Percentiles rank a stretch among this genome's conserved stretches.
These are phyloP conservation scores for Mucor irregularis DNA, from an alignment of 371 early-diverging fungal genomes.

Conservation along the genomic window DNA sequence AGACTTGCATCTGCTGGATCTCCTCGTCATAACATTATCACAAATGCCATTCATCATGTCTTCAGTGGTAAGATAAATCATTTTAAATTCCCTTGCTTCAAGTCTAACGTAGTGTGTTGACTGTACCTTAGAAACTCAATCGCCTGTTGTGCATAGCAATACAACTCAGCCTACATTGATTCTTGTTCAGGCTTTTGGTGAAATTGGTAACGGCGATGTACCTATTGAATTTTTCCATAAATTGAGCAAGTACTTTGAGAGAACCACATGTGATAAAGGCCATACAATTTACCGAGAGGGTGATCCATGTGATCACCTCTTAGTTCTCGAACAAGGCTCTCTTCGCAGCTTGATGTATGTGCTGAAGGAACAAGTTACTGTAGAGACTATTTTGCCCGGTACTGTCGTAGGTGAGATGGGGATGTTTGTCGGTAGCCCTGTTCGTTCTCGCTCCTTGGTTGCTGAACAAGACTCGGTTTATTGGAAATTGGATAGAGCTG, in stretches of 20 bases:
- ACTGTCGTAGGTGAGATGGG: slow-evolving; percentile 80
- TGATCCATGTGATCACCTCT: slow-evolving; percentile 62
- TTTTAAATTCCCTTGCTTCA: not conserved
- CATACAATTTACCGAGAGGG: slow-evolving; percentile 69
- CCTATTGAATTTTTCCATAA: slow-evolving; percentile 58
- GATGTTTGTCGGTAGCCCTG: slow-evolving; percentile 56
- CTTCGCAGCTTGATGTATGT: slow-evolving; percentile 61
- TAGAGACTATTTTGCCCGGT: slow-evolving; percentile 76
- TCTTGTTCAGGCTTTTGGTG: slow-evolving; percentile 70
- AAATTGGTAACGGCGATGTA: slow-evolving; percentile 34
- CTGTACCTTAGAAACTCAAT: slow-evolving; percentile 17
- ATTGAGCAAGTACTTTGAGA: slow-evolving; percentile 65
- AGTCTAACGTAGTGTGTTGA: not conserved
- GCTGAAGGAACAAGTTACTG: slow-evolving; percentile 43
- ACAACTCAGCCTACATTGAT: slow-evolving; percentile 58
- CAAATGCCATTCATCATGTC: slow-evolving; percentile 38
- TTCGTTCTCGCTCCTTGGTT: slow-evolving; percentile 59
- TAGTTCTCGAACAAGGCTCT: slow-evolving; percentile 79
- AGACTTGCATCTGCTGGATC: slow-evolving; percentile 24
- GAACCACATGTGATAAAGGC: slow-evolving; percentile 49
- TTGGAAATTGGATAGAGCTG: slow-evolving; percentile 63
- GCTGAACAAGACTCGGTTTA: slow-evolving; percentile 66
- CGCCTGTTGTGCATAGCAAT: slow-evolving; percentile 31
- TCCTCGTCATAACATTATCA: slow-evolving; percentile 39
- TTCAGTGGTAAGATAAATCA: slow-evolving; percentile 31